Base-by-base conservation (phyloP, 257 asterid genomes). In the Echium plantagineum region DNA sequence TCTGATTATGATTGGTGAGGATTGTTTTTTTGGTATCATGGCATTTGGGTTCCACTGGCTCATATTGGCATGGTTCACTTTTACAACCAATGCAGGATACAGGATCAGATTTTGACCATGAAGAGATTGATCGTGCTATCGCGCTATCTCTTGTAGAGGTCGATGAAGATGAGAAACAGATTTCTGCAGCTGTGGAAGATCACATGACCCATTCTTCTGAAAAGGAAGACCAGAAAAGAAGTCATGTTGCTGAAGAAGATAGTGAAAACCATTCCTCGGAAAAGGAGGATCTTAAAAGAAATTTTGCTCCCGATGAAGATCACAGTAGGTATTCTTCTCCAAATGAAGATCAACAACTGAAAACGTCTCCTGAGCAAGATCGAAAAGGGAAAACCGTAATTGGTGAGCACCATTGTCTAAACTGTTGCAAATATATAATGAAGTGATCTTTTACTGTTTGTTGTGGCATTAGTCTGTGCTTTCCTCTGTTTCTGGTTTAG, bases 121-220 rank as follows among this genome's bases (percentile, higher is more conserved):
- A 93, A 73, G 96, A 93, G 63, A 80, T 89, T 32, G 96, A 86
- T 71, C 79, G 76, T 62, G 99, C 99, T 28, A 81, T 93, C 61
- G 96, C 97, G 63, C 77, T 84, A 58, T 93, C 99, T 46, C 78
- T 89, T 69, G 87, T 85, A 53, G 94, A 77, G 19, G 81, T 2
- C 5, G 32, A 28, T 28, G 32, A 28, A 28, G 32, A 28, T 28
- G 32, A 28, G 32, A 28, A 28, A 6, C 32, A 28, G 32, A 28
- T 28, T 28, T 28, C 32, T 28, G 32, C 47, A 35, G 13, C 8
- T 35, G 47, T 8, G 47, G 47, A 35, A 35, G 13, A 35, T 35
- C 32, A 28, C 32, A 35, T 35, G 9, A 28, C 0, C 32, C 32
- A 28, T 28, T 47, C 7, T 2, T 57, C 38, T 2, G 63, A 15